These are phyloP conservation scores for Rhizopogon rudus DNA, from an alignment of 768 basidiomycete species.

Conservation along the genomic window DNA sequence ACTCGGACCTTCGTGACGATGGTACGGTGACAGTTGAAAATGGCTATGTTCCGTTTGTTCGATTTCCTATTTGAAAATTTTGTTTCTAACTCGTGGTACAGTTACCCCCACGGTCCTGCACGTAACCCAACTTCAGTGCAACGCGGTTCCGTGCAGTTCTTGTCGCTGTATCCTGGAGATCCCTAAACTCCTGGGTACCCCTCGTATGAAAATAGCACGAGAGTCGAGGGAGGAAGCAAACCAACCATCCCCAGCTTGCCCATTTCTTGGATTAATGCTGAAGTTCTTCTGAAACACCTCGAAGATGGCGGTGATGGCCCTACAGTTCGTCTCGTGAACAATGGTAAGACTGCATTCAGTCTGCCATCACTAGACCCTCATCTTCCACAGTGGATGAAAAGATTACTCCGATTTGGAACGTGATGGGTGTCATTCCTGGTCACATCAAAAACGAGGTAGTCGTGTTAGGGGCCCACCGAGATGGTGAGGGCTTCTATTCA, in stretches of 20 bases:
- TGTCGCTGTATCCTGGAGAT: constrained; percentile 52
- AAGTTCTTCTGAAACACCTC: constrained; percentile 47
- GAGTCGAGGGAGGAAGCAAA: constrained; percentile 42
- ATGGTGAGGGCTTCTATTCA: constrained; percentile 36
- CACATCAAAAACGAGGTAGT: constrained; percentile 62
- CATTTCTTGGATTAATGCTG: constrained; percentile 61
- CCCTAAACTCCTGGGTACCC: constrained; percentile 49
- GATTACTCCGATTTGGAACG: constrained; percentile 71
- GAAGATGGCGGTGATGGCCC: constrained; percentile 38
- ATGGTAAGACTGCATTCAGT: constrained; percentile 31
- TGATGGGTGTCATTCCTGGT: constrained; percentile 60
- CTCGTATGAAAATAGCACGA: constrained; percentile 60
- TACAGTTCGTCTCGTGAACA: constrained; percentile 52
- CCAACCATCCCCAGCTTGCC: constrained; percentile 60
- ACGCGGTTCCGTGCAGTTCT: constrained; percentile 61
- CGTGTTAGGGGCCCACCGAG: constrained; percentile 69
- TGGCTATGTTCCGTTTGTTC: constrained; percentile 42
- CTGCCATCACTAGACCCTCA: background rate
- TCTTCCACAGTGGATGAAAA: constrained; percentile 37
- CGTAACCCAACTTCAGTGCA: constrained; percentile 58
- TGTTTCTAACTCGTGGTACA: constrained; percentile 7
- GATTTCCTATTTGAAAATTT: background rate
- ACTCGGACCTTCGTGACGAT: constrained; percentile 62
- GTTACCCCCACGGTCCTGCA: constrained; percentile 67
- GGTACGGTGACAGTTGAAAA: constrained; percentile 55